phyloP scores from a whole-genome alignment of 2,329 filamentous ascomycete genomes.

The Nemania abortiva region DNA sequence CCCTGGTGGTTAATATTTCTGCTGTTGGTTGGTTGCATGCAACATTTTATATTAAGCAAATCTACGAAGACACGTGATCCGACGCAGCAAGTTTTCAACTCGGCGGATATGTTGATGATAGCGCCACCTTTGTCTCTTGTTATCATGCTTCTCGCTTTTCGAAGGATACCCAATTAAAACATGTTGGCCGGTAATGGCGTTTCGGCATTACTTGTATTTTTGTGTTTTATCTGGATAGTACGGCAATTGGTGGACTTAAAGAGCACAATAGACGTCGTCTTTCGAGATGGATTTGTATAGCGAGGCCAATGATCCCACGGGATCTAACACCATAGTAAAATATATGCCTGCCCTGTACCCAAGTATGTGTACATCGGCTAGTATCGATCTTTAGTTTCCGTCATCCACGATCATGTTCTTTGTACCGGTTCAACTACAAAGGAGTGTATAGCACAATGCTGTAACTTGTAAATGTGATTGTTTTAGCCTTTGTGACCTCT shows the following conservation, averaged over 20 bases:
- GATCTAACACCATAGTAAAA: constrained; percentile 9
- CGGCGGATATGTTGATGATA: neutral
- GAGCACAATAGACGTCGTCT: constrained; percentile 9
- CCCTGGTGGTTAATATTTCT: neutral
- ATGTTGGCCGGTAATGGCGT: constrained; percentile 18
- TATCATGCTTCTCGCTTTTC: constrained; percentile 10
- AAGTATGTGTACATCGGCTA: neutral
- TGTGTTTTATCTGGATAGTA: neutral
- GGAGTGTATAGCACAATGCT: constrained; percentile 3
- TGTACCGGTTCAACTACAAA: constrained; percentile 3
- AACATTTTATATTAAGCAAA: neutral
- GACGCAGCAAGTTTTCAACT: neutral
- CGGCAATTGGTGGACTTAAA: constrained; percentile 8
- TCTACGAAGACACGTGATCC: neutral
- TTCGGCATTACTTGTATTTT: constrained; percentile 15
- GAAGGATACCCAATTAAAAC: constrained; percentile 37
- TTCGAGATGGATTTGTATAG: constrained; percentile 8
- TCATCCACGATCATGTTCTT: constrained; percentile 4
- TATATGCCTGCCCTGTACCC: neutral
- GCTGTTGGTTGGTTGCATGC: neutral
- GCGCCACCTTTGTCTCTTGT: neutral
- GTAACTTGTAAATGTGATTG: constrained; percentile 25
- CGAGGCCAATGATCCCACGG: neutral
- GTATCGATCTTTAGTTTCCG: neutral
- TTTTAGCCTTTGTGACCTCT: constrained; percentile 11